Base-by-base conservation (phyloP, 2,329 filamentous ascomycete genomes). In the Ophiocordyceps robertsii region DNA sequence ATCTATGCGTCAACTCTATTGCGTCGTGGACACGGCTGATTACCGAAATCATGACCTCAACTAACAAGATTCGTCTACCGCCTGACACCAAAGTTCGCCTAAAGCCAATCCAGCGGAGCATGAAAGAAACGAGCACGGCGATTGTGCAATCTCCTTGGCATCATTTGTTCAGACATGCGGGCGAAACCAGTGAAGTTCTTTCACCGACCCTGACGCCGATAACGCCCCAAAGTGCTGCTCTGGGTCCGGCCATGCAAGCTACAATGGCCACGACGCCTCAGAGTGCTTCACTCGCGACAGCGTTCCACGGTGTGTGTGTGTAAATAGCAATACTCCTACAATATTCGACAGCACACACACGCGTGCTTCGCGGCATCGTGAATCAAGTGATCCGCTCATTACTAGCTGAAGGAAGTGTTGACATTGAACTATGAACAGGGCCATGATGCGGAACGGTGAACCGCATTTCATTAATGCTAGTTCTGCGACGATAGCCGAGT, bases 191-290 rank as follows among this genome's bases (percentile, higher is more conserved):
- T n/a, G n/a, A n/a, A n/a, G n/a, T n/a, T n/a, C n/a, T 54, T 43
- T 60, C 57, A 17, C 55, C 50, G 49, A 44, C 56, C 46, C 13
- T 37, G 43, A 17, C 41, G 19, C 53, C 89, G 8, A 87, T 92
- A 54, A 95, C 89, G 1, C 89, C 90, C 8, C 74, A 95, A 47
- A 92, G 85, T 52, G 89, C 88, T 14, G 89, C 89, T 1, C 70
- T 95, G 6, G 90, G 89, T 1, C 87, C 89, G 6, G 89, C 89
- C 16, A 85, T 88, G 43, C 88, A 94, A 61, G 88, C 89, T 1
- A 95, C 87, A 0, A 80, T 95, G 11, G 84, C 86, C 4, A 84
- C 75, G 3, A 85, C 78, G 0, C 77, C 78, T 10, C 69, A 76
- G 54, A 75, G 67, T 45, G 69, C 64, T 2, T 73, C 72, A 1